Base-by-base conservation (phyloP, 2,329 filamentous ascomycete genomes). In the Penicillium thymicola region DNA sequence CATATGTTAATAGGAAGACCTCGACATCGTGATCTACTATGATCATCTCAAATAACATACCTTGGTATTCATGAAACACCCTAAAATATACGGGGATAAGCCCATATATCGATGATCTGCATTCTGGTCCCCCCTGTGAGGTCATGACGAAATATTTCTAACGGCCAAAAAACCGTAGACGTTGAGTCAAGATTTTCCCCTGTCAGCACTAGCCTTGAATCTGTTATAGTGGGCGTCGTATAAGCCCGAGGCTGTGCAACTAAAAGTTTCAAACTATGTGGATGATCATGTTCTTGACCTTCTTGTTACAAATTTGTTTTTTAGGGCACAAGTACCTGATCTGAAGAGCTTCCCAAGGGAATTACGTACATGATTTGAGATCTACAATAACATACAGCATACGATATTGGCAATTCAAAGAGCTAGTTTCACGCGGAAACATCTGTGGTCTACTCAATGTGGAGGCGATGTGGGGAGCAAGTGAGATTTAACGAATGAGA, bases 401-500 rank as follows among this genome's bases (percentile, higher is more conserved):
- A n/a, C 44, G 18, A 47, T 21, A 16, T 45, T 9, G 18, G 23
- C n/a, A 13, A 21, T 16, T 16, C 28, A 32, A n/a, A 10, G 28
- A 18, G n/a, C 18, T 46, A 36, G n/a, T 32, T 28, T 16, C 25
- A 34, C 30, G 27, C 23, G 38, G 23, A 38, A 30, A 49, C 21
- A 23, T 9, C 43, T 30, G 16, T 44, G 18, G 32, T 32, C 51
- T 54, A 54, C 45, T 25, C 21, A 40, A 52, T 38, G 37, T 21
- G 23, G 61, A 54, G 45, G 41, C 16, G n/a, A 51, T 21, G 13
- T 23, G 43, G 48, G 46, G 53, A 46, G 42, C 40, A 41, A 43
- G 28, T 43, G 47, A 55, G 49, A 55, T 46, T 36, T 18, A 54
- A 37, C 37, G 53, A 52, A 55, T 55, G 18, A 52, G 27, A 46